These are phyloP conservation scores for Scheffersomyces illinoinensis DNA, from an alignment of 1,139 yeast species.

Conservation along the genomic window DNA sequence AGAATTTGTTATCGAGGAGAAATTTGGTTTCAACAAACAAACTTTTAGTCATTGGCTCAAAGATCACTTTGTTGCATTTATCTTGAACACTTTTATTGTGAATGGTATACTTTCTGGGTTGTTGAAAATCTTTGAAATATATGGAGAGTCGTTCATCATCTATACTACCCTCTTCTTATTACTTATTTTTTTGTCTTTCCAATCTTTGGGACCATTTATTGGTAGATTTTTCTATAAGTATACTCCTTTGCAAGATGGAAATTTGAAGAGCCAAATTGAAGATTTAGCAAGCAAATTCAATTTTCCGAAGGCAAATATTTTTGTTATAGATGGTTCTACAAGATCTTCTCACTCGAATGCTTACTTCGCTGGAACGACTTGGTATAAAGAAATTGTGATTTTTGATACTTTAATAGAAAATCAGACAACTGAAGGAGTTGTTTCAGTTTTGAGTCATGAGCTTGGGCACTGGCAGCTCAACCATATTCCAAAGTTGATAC, in stretches of 20 bases:
- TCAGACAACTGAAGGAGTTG: not conserved
- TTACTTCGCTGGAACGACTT: not conserved
- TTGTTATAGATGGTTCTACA: not conserved
- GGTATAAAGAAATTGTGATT: not conserved
- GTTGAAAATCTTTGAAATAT: constrained; percentile 68
- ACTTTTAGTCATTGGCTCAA: constrained; percentile 67
- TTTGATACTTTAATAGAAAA: not conserved
- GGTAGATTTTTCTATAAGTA: not conserved
- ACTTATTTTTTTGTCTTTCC: not conserved
- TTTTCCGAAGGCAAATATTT: not conserved
- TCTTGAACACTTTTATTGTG: not conserved
- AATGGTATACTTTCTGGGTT: not conserved
- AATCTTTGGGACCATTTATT: not conserved
- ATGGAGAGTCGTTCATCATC: constrained; percentile 77
- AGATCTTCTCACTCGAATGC: not conserved
- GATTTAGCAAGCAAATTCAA: not conserved
- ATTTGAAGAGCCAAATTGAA: not conserved
- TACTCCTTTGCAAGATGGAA: not conserved
- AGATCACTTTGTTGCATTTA: not conserved
- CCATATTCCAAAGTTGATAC: not conserved
- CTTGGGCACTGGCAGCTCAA: not conserved
- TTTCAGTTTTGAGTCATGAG: not conserved
- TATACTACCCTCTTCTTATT: constrained; percentile 56
- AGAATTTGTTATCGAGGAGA: constrained; percentile 87
- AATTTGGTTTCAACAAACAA: constrained; percentile 87